These are phyloP conservation scores for Flueggea neowawraea DNA, from an alignment of 441 rosid genomes.

Conservation along the genomic window DNA sequence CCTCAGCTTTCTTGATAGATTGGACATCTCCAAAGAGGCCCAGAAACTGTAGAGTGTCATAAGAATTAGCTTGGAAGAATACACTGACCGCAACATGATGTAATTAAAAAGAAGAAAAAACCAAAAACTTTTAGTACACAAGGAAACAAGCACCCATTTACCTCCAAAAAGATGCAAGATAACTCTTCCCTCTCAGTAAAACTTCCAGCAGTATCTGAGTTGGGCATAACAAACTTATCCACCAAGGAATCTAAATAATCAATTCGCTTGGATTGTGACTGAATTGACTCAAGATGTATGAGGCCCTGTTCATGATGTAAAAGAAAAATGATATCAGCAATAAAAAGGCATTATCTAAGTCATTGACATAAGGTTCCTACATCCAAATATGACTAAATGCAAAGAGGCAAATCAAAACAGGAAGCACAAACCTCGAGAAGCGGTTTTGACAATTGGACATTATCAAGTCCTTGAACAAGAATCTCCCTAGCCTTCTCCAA, in stretches of 20 bases:
- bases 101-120: neutral
- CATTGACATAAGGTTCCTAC: neutral
- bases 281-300: conserved; percentile 72
- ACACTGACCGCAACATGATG: neutral
- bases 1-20: conserved; percentile 70
- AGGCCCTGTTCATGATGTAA: conserved; percentile 36
- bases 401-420: neutral
- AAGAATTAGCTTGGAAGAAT: neutral
- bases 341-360: neutral
- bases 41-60: conserved; percentile 50
- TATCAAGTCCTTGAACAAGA: conserved; percentile 69
- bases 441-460: conserved; percentile 73
- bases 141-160: conserved; percentile 18
- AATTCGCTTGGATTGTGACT: conserved; percentile 64
- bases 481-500: conserved; percentile 76
- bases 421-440: conserved; percentile 58
- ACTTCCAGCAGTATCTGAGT: conserved; percentile 49
- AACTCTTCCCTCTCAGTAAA: conserved; percentile 83
- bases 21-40: conserved; percentile 76
- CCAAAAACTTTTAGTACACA: neutral
- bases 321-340: conserved; percentile 2
- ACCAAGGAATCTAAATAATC: conserved; percentile 71
- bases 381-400: neutral
- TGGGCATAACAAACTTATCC: conserved; percentile 61
- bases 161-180: conserved; percentile 87